Base-by-base conservation (phyloP, 192 early-diverging fungal species). In the Rhizophagus sp. region DNA sequence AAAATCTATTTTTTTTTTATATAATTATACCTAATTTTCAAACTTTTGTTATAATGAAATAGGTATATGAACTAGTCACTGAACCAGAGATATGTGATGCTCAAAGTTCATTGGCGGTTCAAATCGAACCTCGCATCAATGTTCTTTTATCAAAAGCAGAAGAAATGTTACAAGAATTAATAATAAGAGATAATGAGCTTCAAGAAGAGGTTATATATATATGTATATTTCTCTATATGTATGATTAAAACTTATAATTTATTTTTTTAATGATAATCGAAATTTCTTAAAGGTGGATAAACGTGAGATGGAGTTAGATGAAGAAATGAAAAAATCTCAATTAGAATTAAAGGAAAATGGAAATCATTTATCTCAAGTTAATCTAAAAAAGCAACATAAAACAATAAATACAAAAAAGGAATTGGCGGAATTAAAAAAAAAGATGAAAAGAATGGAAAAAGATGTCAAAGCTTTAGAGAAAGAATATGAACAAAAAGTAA, bases 21-120 rank as follows among this genome's bases (percentile, higher is more conserved):
- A 61, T 61, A n/a, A 52, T 36, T 39, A 41, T n/a, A 8, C 11
- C 30, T 69, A 22, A 36, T 44, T 44, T 11, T 27, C 4, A 66
- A 13, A 27, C 39, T 11, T 66, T 25, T 13, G 10, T 13, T 15
- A 2, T 33, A 30, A 30, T 41, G 24, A 73, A 73, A 75, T 33
- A 75, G 73, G 15, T 62, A n/a, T 75, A 62, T 57, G 73, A 75
- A n/a, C 22, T 75, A 19, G 73, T 75, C 13, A 75, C 73, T 13
- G 73, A 75, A 9, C n/a, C 49, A 17, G 73, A 75, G 33, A 75
- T 75, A 61, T 17, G 52, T 62, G 73, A 75, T 34, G 30, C 73
- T 62, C 73, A 75, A 27, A 34, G 22, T 11, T 52, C 73, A 27
- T 62, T 75, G 19, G 73, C 73, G 5, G 50, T 36, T n/a, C 50